phyloP scores from a whole-genome alignment of 306 rosid genomes.

The Lupinus albus region DNA sequence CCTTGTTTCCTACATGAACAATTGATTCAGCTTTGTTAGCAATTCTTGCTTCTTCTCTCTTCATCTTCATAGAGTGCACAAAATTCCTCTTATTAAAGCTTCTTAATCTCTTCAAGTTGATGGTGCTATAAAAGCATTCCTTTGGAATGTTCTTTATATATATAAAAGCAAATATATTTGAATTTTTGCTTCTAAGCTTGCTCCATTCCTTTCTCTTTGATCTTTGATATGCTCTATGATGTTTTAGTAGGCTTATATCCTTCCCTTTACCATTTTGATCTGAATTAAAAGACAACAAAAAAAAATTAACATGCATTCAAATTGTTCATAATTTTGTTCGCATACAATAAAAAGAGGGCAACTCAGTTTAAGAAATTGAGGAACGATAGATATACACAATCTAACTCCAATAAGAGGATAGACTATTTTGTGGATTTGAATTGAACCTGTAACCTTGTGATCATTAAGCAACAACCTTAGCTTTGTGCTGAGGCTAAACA shows the following conservation, averaged over 20 bases:
- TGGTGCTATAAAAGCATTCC: conserved; percentile 57
- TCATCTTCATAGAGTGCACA: conserved; percentile 57
- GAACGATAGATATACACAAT: no score
- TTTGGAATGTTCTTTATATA: conserved; percentile 56
- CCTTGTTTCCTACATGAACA: conserved; percentile 64
- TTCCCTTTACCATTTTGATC: conserved; percentile 50
- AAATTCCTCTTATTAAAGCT: conserved; percentile 38
- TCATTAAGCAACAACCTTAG: no score
- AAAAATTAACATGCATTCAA: conserved; percentile 5
- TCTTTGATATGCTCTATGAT: conserved; percentile 39
- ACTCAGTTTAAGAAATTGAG: no score
- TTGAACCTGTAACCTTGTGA: no score
- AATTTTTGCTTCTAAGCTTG: conserved; percentile 49
- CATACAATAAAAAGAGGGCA: no score
- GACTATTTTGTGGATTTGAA: no score
- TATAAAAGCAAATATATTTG: conserved; percentile 48
- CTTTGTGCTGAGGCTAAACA: no score
- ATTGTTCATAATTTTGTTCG: background rate
- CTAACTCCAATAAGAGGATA: no score
- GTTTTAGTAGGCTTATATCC: conserved; percentile 41
- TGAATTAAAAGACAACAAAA: conserved; percentile 41
- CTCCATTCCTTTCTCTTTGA: conserved; percentile 41
- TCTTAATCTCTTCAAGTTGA: conserved; percentile 49
- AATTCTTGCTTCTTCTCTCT: conserved; percentile 56
- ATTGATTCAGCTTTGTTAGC: conserved; percentile 51